A percentile compares a stretch with the other conserved stretches of the same genome.
Evolutionary conservation across 345 rosid genomes (phyloP).

Genomic region (Salix suchowensis): DNA sequence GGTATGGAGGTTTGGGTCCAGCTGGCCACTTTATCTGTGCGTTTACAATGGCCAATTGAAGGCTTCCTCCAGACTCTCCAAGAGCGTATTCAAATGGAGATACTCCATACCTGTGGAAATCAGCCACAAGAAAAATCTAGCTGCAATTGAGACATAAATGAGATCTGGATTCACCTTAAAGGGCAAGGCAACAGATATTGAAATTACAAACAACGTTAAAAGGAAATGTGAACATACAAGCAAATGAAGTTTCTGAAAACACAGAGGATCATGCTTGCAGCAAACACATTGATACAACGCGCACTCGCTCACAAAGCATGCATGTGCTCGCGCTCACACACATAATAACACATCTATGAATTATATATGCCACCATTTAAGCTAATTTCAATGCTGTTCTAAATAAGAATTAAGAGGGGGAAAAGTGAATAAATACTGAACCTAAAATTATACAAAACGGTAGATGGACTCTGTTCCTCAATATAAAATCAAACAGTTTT

Average conservation of each 20-base stretch:
- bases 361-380: neutral
- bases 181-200: neutral
- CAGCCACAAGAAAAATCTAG: neutral
- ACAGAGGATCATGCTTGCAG: neutral
- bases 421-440: neutral
- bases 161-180: neutral
- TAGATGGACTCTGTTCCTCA: neutral
- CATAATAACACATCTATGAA: too few species aligned
- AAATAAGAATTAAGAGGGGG: neutral
- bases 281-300: neutral
- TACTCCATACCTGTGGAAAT: constrained; percentile 64
- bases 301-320: neutral
- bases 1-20: constrained; percentile 81
- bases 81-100: constrained; percentile 97
- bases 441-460: neutral
- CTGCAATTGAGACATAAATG: neutral
- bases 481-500: neutral
- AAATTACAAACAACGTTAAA: neutral
- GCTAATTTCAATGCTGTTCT: neutral
- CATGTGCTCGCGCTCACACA: neutral
- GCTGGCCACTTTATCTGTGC: constrained; percentile 97
- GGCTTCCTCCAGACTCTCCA: constrained; percentile 97
- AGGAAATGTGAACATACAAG: neutral
- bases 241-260: neutral
- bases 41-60: constrained; percentile 80